Conservation (phyloP, 176 grass and related monocot genomes). For the Oryza nivara region DNA sequence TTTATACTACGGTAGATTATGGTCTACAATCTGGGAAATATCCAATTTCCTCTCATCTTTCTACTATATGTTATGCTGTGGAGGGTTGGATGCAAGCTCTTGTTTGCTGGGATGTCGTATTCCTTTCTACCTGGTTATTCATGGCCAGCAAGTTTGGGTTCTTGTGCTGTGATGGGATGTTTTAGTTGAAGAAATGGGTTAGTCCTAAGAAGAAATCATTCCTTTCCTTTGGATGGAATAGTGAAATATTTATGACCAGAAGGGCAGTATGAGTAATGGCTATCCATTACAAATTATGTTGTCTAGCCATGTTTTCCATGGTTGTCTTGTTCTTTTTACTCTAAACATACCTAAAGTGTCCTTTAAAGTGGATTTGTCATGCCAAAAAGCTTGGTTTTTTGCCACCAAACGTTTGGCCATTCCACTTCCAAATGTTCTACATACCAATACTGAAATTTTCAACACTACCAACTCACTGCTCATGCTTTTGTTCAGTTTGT, state of each 20-base stretch:
- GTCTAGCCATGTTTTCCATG: too few species aligned
- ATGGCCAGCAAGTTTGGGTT: background rate
- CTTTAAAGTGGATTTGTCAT: background rate
- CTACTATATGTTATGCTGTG: background rate
- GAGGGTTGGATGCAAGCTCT: background rate
- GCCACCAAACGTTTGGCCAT: too few species aligned
- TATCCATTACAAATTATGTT: background rate
- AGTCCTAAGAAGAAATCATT: background rate
- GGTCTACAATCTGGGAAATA: background rate
- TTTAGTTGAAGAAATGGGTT: background rate
- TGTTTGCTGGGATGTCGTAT: background rate
- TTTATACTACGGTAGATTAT: background rate
- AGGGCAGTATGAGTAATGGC: background rate
- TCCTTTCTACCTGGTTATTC: background rate
- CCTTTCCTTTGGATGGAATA: background rate
- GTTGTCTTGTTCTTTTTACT: too few species aligned
- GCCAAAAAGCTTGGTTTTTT: too few species aligned
- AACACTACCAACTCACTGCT: too few species aligned
- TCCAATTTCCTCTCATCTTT: constrained; percentile 7
- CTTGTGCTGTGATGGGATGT: background rate
- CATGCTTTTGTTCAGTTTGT: too few species aligned
- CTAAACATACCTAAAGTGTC: background rate
- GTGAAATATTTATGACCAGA: background rate
- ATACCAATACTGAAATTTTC: too few species aligned
- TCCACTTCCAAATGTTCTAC: too few species aligned